Conservation (phyloP, 306 rosid species). For the Rosa rugosa region DNA sequence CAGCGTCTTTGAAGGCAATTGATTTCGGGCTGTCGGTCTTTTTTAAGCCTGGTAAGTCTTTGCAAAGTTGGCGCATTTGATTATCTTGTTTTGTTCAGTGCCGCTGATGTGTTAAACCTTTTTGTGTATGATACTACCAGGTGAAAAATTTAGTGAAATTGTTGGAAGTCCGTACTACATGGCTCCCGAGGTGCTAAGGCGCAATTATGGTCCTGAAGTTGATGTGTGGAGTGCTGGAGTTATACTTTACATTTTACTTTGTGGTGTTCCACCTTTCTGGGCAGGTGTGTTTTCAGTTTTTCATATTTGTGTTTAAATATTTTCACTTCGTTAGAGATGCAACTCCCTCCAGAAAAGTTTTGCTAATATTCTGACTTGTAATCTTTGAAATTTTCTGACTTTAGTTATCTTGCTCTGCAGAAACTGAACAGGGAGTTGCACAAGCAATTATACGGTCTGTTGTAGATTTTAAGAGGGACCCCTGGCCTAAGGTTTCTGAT, state of each 20-base stretch:
- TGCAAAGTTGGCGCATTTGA: not conserved
- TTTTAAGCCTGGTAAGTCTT: slow-evolving; percentile 79
- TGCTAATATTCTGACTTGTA: not conserved
- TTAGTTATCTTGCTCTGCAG: slow-evolving; percentile 43
- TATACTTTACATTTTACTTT: slow-evolving; percentile 87
- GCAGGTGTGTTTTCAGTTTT: slow-evolving; percentile 54
- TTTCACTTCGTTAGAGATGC: not conserved
- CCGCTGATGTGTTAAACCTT: slow-evolving; percentile 11
- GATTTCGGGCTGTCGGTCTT: slow-evolving; percentile 94
- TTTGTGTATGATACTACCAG: slow-evolving; percentile 42
- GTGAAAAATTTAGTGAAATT: slow-evolving; percentile 76
- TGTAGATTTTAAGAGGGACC: slow-evolving; percentile 86
- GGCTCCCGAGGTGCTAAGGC: slow-evolving; percentile 96
- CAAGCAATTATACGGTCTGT: slow-evolving; percentile 92
- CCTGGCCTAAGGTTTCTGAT: slow-evolving; percentile 98
- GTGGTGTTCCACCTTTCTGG: slow-evolving; percentile 99
- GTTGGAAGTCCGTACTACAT: slow-evolving; percentile 99
- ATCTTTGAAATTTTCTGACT: not conserved
- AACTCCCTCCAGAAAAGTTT: not conserved
- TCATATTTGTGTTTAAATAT: not conserved
- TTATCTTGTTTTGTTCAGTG: slow-evolving; percentile 10
- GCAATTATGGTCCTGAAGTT: slow-evolving; percentile 84
- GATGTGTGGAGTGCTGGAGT: slow-evolving; percentile 99
- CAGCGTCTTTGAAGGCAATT: slow-evolving; percentile 77
- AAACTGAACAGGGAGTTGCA: slow-evolving; percentile 99